Evolutionary conservation across 2,329 filamentous ascomycete species (phyloP).

Genomic region (Aspergillus carbonarius): DNA sequence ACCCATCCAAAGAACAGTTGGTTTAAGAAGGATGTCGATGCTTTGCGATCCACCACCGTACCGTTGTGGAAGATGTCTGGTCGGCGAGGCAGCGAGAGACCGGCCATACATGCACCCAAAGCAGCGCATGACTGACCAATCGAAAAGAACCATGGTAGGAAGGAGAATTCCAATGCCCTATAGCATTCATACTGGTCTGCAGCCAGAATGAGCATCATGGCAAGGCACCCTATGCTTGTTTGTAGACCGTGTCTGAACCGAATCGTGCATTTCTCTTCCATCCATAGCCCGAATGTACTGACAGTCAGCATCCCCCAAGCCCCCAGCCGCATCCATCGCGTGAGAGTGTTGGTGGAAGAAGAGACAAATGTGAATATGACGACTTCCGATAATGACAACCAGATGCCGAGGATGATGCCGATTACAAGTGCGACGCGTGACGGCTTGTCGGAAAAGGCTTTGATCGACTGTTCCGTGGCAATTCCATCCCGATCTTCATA

Average conservation of each 20-base stretch:
- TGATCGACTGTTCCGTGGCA: not conserved
- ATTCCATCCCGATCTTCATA: not conserved
- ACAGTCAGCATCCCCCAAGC: not conserved
- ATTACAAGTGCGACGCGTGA: not conserved
- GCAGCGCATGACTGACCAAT: not conserved
- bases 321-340: not conserved
- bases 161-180: not conserved
- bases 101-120: not conserved
- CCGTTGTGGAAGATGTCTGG: not conserved
- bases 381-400: not conserved
- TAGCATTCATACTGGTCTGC: not conserved
- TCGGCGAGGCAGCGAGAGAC: not conserved
- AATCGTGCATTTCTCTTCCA: not conserved
- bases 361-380: not conserved
- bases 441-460: not conserved
- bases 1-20: not conserved
- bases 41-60: constrained; percentile 1
- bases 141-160: not conserved
- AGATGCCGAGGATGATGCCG: not conserved
- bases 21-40: not conserved
- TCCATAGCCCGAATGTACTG: not conserved
- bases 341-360: not conserved
- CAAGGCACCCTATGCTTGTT: not conserved
- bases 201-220: not conserved
- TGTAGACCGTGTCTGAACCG: not conserved